Evolutionary conservation across 441 rosid genomes (phyloP).

Genomic region (Arabidopsis hybrid): DNA sequence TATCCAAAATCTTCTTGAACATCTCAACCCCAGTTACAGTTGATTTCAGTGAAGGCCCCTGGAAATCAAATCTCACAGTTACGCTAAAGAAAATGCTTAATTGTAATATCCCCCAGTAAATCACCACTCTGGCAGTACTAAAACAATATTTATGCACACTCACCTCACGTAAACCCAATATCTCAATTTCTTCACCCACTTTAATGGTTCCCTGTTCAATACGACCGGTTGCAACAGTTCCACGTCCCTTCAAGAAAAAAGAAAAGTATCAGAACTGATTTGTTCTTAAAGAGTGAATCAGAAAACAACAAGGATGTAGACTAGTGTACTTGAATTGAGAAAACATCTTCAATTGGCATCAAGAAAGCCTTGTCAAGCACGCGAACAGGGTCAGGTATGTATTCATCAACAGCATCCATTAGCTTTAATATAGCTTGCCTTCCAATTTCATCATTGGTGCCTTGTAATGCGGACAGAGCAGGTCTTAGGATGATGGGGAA

Average conservation of each 20-base stretch:
- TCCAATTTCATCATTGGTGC: constrained; percentile 92
- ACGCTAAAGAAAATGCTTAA: constrained; percentile 32
- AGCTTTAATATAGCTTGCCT: constrained; percentile 86
- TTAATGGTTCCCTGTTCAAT: constrained; percentile 93
- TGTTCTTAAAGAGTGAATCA: background rate
- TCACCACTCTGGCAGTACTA: constrained; percentile 5
- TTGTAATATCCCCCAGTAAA: constrained; percentile 16
- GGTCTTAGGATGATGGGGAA: constrained; percentile 94
- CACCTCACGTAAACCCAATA: constrained; percentile 86
- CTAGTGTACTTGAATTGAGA: constrained; percentile 89
- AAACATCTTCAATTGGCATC: constrained; percentile 98
- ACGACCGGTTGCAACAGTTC: constrained; percentile 99
- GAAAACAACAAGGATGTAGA: constrained; percentile 34
- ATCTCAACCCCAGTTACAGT: constrained; percentile 93
- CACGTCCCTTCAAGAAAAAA: constrained; percentile 79
- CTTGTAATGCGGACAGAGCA: constrained; percentile 86
- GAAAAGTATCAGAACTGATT: constrained; percentile 13
- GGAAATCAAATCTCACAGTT: constrained; percentile 41
- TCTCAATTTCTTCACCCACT: constrained; percentile 99
- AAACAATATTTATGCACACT: constrained; percentile 49
- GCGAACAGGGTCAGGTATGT: constrained; percentile 95
- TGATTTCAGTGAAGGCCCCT: constrained; percentile 84
- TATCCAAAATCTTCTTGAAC: constrained; percentile 93
- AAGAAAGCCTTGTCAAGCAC: constrained; percentile 95
- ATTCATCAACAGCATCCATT: constrained; percentile 97